Evolutionary conservation across 2,329 filamentous ascomycete genomes (phyloP).

Genomic region (Apiospora hydei): DNA sequence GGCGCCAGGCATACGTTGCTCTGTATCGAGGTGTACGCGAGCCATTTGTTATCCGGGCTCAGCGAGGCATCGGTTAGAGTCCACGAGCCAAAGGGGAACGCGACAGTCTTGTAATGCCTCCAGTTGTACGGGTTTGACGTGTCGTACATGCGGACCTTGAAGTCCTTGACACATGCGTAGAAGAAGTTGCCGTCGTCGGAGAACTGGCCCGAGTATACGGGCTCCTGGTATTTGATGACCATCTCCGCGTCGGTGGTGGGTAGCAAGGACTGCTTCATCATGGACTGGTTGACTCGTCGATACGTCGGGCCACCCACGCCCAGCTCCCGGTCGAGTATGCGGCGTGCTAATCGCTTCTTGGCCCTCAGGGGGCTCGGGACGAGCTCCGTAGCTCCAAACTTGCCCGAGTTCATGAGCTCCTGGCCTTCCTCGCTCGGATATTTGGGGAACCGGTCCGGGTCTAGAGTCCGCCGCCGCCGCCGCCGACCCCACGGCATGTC

Average conservation of each 20-base stretch:
- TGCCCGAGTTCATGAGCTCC: constrained; percentile 81
- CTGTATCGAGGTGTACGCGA: constrained; percentile 91
- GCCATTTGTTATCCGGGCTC: constrained; percentile 88
- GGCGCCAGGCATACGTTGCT: constrained; percentile 84
- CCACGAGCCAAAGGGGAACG: constrained; percentile 89
- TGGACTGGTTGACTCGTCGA: constrained; percentile 64
- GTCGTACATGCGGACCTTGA: constrained; percentile 95
- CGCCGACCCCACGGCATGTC: constrained; percentile 51
- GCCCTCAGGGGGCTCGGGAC: constrained; percentile 51
- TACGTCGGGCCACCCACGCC: constrained; percentile 70
- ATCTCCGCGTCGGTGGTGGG: constrained; percentile 81
- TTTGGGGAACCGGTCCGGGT: constrained; percentile 75
- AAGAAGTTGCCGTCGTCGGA: constrained; percentile 98
- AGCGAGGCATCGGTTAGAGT: constrained; percentile 93
- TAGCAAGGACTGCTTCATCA: constrained; percentile 78
- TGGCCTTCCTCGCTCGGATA: constrained; percentile 81
- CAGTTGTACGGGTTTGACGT: constrained; percentile 95
- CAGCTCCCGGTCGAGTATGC: constrained; percentile 82
- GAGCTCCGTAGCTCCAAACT: constrained; percentile 74
- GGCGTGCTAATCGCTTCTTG: constrained; percentile 69
- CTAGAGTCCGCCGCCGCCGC: constrained; percentile 50
- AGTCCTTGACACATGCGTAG: constrained; percentile 90
- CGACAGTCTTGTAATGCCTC: constrained; percentile 92
- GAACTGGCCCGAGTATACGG: constrained; percentile 95
- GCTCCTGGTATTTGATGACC: constrained; percentile 84